Conservation (phyloP, 148 eudicot species). For the Silene uniflora region DNA sequence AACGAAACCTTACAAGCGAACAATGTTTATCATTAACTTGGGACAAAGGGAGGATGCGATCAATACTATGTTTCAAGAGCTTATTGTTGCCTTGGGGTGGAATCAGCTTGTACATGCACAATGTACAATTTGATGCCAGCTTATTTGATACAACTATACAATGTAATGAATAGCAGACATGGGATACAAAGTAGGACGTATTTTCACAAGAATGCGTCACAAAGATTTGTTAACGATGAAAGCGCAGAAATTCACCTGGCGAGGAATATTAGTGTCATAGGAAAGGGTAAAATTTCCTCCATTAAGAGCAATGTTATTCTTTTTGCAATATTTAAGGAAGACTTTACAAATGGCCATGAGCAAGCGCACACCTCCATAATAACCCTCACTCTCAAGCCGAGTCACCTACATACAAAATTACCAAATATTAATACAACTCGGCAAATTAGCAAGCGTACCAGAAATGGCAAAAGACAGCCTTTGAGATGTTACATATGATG, state of each 20-base stretch:
- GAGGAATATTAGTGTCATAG: constrained; percentile 92
- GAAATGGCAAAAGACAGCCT: neutral
- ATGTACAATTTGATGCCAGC: neutral
- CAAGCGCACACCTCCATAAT: constrained; percentile 95
- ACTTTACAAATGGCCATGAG: constrained; percentile 88
- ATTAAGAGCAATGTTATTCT: constrained; percentile 49
- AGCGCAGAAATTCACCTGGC: constrained; percentile 55
- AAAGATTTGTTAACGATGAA: neutral
- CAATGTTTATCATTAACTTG: no score
- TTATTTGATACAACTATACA: neutral
- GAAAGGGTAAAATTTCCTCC: constrained; percentile 72
- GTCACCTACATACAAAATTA: constrained; percentile 45
- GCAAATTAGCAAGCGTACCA: neutral
- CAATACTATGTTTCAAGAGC: no score
- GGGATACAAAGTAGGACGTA: neutral
- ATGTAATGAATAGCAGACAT: no score
- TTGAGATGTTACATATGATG: no score
- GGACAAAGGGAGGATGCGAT: no score
- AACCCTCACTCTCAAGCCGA: constrained; percentile 73
- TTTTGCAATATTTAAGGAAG: constrained; percentile 68
- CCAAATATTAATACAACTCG: neutral
- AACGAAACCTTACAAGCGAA: no score
- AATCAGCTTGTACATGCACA: neutral
- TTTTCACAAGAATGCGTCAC: neutral
- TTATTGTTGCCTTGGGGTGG: neutral